Conservation (phyloP, 768 basidiomycete species). For the Fomitopsis serialis region DNA sequence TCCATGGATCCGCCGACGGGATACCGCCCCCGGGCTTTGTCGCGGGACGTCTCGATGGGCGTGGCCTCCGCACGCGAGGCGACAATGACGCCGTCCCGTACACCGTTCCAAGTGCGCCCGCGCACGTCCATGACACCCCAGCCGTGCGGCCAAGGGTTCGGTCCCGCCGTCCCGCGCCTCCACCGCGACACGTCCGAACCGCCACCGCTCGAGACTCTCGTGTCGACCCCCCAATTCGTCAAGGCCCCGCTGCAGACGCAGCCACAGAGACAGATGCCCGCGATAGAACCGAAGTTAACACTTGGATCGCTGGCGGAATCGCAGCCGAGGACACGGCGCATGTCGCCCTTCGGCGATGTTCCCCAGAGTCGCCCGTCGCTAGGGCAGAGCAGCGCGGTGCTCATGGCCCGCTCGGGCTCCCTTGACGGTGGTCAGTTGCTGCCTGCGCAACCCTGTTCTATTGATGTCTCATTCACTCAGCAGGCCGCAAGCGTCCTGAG, state of each 20-base stretch:
- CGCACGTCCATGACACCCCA: conserved; percentile 71
- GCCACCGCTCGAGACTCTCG: conserved; percentile 56
- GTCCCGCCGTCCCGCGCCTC: conserved; percentile 35
- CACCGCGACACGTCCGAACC: conserved; percentile 61
- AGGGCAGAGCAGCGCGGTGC: conserved; percentile 10
- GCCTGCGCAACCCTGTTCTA: background rate
- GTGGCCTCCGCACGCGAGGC: conserved; percentile 31
- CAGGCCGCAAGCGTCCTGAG: conserved; percentile 23
- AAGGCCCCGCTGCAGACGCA: conserved; percentile 41
- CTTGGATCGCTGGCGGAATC: conserved; percentile 21
- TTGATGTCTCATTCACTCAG: background rate
- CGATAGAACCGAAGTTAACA: conserved; percentile 8
- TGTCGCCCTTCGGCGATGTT: background rate
- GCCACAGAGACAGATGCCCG: conserved; percentile 7
- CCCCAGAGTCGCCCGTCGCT: conserved; percentile 11
- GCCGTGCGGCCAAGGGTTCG: conserved; percentile 39
- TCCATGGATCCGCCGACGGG: conserved; percentile 56
- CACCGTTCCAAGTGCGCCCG: conserved; percentile 47
- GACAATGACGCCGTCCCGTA: conserved; percentile 46
- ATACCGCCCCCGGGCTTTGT: conserved; percentile 28
- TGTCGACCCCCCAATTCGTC: conserved; percentile 65
- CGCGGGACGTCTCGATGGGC: conserved; percentile 40
- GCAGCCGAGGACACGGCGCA: conserved; percentile 6
- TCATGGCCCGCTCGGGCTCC: conserved; percentile 8
- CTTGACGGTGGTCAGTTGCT: background rate